Percentiles rank a stretch among this genome's conserved stretches.
phyloP scores from a whole-genome alignment of 2,329 filamentous ascomycete species.

The Incumbomyces lentus region DNA sequence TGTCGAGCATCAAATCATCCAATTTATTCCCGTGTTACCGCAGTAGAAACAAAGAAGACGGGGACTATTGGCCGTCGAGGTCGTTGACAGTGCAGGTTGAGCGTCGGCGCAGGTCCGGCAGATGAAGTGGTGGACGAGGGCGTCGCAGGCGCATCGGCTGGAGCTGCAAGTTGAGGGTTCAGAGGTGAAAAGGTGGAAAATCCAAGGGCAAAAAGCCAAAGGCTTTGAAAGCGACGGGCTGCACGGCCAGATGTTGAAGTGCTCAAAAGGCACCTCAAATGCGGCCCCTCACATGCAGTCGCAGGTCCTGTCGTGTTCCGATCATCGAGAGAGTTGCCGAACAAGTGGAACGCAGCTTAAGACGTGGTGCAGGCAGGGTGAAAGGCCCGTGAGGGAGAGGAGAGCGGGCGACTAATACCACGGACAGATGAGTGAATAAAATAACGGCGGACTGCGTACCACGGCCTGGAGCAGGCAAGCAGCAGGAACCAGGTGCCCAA shows the following conservation, averaged over 20 bases:
- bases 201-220: not conserved
- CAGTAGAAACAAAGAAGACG: not conserved
- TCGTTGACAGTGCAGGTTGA: too few species aligned
- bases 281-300: constrained; percentile 3
- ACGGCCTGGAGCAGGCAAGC: not conserved
- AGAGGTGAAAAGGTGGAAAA: not conserved
- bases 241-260: constrained; percentile 6
- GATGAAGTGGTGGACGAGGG: not conserved
- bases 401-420: too few species aligned
- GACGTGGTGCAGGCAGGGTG: too few species aligned
- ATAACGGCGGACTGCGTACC: too few species aligned
- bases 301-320: not conserved
- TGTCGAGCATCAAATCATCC: not conserved
- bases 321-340: not conserved
- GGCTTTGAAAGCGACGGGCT: not conserved
- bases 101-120: not conserved
- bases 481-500: not conserved
- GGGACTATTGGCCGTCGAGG: not conserved
- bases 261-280: constrained; percentile 4
- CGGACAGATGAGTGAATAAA: too few species aligned
- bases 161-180: not conserved
- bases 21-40: not conserved
- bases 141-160: too few species aligned
- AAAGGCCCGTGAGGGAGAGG: too few species aligned
- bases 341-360: not conserved